Base-by-base conservation (phyloP, 2,329 filamentous ascomycete species). In the Hymenoscyphus linearis region DNA sequence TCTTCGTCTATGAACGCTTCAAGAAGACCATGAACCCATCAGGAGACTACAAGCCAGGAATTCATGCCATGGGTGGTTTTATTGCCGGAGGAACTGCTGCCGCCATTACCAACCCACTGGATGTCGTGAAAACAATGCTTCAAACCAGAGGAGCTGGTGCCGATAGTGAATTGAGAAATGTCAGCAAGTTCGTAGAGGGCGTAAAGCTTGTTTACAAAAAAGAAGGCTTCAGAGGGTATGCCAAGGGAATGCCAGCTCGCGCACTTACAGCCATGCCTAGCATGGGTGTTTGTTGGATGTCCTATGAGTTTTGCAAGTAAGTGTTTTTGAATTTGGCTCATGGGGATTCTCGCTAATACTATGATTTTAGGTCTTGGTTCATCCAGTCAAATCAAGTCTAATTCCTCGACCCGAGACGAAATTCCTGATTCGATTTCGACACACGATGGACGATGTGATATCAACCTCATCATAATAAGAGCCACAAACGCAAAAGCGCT, bases 201-300 rank as follows among this genome's bases (percentile, higher is more conserved):
- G 65, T 62, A 9, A 66, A 63, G 56, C 58, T 74, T 52, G 60
- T 74, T 52, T 65, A 92, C 74, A 84, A 85, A 69, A 86, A 93
- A 72, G 93, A 96, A 73, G 95, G 95, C 37, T 82, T 89, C 70
- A 81, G 80, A 60, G 95, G 95, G 3, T 99, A 98, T 77, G 93
- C 97, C 78, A 93, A 96, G 73, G 95, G 95, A 52, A 85, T 97
- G 73, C 87, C 90, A 69, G 95, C 95, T 54, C 84, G 95, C 71
- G 88, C 99, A 55, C 87, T 99, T 65, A 97, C 93, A 12, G 96
- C 95, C 1, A 98, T 98, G 89, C 95, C 95, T 22, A 97, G 93
- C 78, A 99, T 95, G 36, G 95, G 95, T n/a, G 99, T 99, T 72
- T 99, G 95, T 82, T 99, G 95, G 95, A 95, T 85, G 44, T 85